Evolutionary conservation across 331 rosid species (phyloP).

Genomic region (Telfairia occidentalis): DNA sequence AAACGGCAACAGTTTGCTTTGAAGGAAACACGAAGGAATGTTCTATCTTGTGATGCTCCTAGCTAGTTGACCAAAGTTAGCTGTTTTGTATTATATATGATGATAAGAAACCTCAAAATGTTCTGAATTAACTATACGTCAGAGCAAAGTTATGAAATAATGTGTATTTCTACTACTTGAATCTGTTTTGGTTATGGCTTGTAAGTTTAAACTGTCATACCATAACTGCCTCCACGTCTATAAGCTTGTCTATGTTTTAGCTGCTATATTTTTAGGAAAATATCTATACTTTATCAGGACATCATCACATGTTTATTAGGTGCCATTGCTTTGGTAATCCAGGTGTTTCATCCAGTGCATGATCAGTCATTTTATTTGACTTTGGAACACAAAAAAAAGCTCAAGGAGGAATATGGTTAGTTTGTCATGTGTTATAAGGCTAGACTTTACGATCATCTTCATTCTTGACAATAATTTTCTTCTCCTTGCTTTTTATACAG

Average conservation of each 20-base stretch:
- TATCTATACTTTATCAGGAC: neutral
- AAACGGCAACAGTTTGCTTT: neutral
- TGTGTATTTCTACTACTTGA: neutral
- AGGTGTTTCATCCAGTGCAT: constrained; percentile 64
- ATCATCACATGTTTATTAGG: neutral
- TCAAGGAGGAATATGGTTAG: constrained; percentile 54
- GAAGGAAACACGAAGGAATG: neutral
- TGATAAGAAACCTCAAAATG: neutral
- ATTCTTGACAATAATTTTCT: neutral
- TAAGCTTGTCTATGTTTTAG: neutral
- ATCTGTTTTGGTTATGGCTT: neutral
- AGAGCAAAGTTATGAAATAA: neutral
- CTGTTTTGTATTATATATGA: neutral
- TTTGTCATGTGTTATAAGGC: neutral
- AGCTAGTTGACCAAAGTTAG: neutral
- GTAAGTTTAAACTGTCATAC: neutral
- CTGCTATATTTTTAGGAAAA: neutral
- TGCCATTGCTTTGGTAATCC: constrained; percentile 8
- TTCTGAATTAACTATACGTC: neutral
- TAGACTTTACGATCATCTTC: too few relatives aligned
- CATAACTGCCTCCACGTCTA: neutral
- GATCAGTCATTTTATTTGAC: constrained; percentile 59
- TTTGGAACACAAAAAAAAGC: constrained; percentile 45
- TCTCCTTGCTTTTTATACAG: constrained; percentile 22
- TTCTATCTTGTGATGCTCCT: neutral